A percentile compares a stretch with the other conserved stretches of the same genome.
Evolutionary conservation across 768 basidiomycete genomes (phyloP).

Genomic region (Rhizopogon vinicolor): DNA sequence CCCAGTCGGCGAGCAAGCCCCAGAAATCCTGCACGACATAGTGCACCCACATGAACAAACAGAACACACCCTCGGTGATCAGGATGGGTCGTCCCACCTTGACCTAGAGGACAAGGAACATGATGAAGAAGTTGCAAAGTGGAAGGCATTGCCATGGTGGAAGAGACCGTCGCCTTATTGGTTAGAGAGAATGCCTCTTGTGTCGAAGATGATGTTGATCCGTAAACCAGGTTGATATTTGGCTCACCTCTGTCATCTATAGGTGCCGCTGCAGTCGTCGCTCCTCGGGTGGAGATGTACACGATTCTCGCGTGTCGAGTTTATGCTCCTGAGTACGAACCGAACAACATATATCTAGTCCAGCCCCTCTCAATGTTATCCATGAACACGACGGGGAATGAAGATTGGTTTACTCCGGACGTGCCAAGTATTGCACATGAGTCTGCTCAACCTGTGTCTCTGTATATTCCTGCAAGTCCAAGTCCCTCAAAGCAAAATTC

Average conservation of each 20-base stretch:
- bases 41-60: conserved; percentile 33
- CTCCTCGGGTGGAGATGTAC: conserved; percentile 71
- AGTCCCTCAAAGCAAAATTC: neutral
- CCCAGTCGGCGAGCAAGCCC: conserved; percentile 38
- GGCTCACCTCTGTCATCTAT: conserved; percentile 51
- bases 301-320: conserved; percentile 69
- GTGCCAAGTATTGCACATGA: neutral
- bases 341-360: neutral
- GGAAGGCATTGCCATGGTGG: conserved; percentile 60
- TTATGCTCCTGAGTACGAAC: conserved; percentile 52
- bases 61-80: conserved; percentile 30
- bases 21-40: conserved; percentile 43
- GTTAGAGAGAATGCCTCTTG: conserved; percentile 33
- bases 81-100: conserved; percentile 6
- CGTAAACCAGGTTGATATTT: conserved; percentile 48
- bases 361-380: neutral
- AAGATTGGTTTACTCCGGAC: neutral
- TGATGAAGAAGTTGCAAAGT: conserved; percentile 18
- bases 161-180: conserved; percentile 69
- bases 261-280: conserved; percentile 52
- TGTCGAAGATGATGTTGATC: neutral
- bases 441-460: neutral
- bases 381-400: neutral
- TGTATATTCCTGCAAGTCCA: neutral
- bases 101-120: conserved; percentile 24